Evolutionary conservation across 2,329 filamentous ascomycete species (phyloP), one percentile per base, ranked within the genome.

Genomic region (Aureobasidium sp.): DNA sequence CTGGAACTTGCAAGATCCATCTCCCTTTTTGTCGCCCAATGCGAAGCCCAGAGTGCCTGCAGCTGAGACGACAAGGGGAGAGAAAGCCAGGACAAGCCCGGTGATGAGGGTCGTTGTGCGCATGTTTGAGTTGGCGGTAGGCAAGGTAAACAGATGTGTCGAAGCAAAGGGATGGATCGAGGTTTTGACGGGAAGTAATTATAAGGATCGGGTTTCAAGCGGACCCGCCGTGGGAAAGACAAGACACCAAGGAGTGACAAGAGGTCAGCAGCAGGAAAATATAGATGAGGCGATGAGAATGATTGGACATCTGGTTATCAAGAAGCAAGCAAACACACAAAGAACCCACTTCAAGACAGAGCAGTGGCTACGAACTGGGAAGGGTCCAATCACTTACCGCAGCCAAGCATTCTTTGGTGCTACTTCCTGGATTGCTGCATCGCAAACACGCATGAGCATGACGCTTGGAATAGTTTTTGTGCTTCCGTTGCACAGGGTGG

Each of bases 21-120:
- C 81, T 25, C 78, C 60, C 64, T 81, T 81, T 70, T 87, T 85
- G 67, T 84, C 82, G 62, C 86, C 86, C 13, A 89, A 76, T 15
- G 86, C 79, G 68, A 87, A 87, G 55, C 86, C 86, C 62, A 88
- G 75, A 31, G 72, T 78, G 54, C 85, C 84, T 61, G 68, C 66
- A 25, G 63, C 61, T 17, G 64, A 63, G 25, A 68, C 68, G 3
- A 71, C 61, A 15, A 65, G 63, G 25, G 66, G 51, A 23, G 67
- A 63, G 21, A 66, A 61, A 38, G 62, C 66, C 51, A 69, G 65
- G 51, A 67, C 66, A 46, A 69, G 61, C 51, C 64, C 63, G 35
- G 65, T 57, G 62, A 69, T 47, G 17, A 66, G 53, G n/a, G 64
- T 57, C n/a, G 63, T 49, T 40, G 64, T 62, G 60, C 66, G 67